Base-by-base conservation (phyloP, 1,139 yeast species). In the Kurtzmaniella quercitrusa region DNA sequence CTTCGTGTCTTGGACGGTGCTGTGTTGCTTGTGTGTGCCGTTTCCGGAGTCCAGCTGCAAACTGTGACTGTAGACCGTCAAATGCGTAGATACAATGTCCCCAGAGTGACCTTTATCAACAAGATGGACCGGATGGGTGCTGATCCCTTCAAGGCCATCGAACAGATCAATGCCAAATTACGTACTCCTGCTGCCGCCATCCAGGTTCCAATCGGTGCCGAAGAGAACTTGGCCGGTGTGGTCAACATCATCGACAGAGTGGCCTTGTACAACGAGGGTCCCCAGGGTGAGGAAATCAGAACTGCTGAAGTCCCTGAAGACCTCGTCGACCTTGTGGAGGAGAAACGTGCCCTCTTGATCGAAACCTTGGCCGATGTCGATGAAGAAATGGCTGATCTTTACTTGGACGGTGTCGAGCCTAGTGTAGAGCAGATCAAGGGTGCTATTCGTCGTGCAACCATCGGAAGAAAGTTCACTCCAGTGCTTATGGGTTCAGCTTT, bases 111-210 rank as follows among this genome's bases (percentile, higher is more conserved):
- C 11, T 94, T 93, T 58, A 86, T 93, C 65, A 93, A 93, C 71
- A 93, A 93, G 73, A 91, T 93, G 98, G 98, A 93, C 68, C 82
- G 98, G 63, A 89, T 93, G 96, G 98, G 98, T 52, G 90, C 98
- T 46, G 84, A 91, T 65, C 98, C 98, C 18, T 93, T 95, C 83
- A 80, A 79, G 54, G 97, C 95, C 44, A 86, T 93, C 57, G 95
- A 88, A 48, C 98, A 93, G 70, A 79, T 93, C 53, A 89, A 91
- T 68, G 58, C 70, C 45, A 93, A 93, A 63, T 78, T 93, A 62
- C 88, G 82, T 65, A 88, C 91, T 42, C 90, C 96, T 24, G 98
- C 98, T 50, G 98, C 98, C 48, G 96, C 98, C 14, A 80, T 93
- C 50, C 98, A 93, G 69, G 96, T 93, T 44, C 98, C 98, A 44